Evolutionary conservation across 2,329 filamentous ascomycete genomes (phyloP).

Genomic region (Monosporascus cannonballus): DNA sequence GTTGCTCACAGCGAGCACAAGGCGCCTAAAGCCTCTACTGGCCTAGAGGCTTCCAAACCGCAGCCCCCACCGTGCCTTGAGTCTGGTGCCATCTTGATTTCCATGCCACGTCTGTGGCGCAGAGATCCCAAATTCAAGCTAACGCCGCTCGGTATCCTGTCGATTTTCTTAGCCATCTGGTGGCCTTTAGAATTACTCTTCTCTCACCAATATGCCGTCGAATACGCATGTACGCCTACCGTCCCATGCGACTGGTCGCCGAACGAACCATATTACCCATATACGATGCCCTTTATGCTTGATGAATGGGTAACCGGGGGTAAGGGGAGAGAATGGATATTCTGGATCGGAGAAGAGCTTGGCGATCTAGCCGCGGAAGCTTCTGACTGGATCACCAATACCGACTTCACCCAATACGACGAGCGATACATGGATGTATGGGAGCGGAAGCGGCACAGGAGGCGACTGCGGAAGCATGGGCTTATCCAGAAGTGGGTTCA

Average conservation of each 20-base stretch:
- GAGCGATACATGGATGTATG: constrained; percentile 38
- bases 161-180: constrained; percentile 45
- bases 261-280: constrained; percentile 55
- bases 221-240: constrained; percentile 36
- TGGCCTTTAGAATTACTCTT: constrained; percentile 46
- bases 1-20: constrained; percentile 35
- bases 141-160: constrained; percentile 40
- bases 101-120: constrained; percentile 41
- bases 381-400: constrained; percentile 38
- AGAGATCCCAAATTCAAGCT: constrained; percentile 38
- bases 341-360: constrained; percentile 35
- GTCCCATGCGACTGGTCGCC: constrained; percentile 48
- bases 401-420: constrained; percentile 39
- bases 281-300: constrained; percentile 54
- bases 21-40: constrained; percentile 6
- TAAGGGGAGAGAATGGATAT: constrained; percentile 34
- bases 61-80: neutral
- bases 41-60: constrained; percentile 2
- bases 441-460: constrained; percentile 40
- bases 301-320: constrained; percentile 56
- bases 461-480: constrained; percentile 44
- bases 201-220: constrained; percentile 48
- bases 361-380: constrained; percentile 43
- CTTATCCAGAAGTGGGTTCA: constrained; percentile 31
- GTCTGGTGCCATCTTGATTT: constrained; percentile 33